Evolutionary conservation across 2,329 filamentous ascomycete species (phyloP), one percentile per base, ranked within the genome.

Genomic region (Clonostachys sp.): DNA sequence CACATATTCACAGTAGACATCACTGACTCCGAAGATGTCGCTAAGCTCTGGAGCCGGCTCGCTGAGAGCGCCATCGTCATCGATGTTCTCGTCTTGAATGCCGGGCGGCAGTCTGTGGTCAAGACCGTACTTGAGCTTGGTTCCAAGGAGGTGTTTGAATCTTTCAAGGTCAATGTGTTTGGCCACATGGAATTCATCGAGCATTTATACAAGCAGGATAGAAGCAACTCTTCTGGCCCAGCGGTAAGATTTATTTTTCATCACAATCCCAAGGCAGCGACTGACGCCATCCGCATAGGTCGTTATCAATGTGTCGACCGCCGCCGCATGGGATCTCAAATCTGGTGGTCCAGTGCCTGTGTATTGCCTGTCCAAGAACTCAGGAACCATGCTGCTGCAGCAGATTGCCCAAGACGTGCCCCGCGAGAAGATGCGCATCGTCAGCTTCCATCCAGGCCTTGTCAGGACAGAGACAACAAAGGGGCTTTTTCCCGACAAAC

Each of bases 21-120:
- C 45, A 46, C 13, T 16, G 39, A 42, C 16, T 18, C 16, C 8
- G 24, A 20, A 10, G 17, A 6, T 2, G 16, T 46, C 13, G 45
- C 41, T 18, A 34, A 14, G 12, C 41, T 46, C 38, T 46, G 20
- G 38, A 6, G 20, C 12, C 54, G 46, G 8, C 59, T 55, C 13
- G 56, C 66, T 34, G 69, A 63, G 51, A 71, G 73, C 42, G 70
- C 70, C 18, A 63, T 58, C 45, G 66, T 68, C 9, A 62, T 67
- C 5, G 45, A 46, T 16, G 45, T 46, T n/a, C 30, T 46, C 20
- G 24, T 46, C 39, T 41, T 34, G 9, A 46, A 46, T 24, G 45
- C 39, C 6, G 34, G 48, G 6, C 14, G 30, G 12, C 35, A 48
- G 13, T 24, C 24, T 2, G 9, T 12, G 1, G 24, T 24, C 4